Base-by-base conservation (phyloP, 2,329 filamentous ascomycete species). In the Xenosphaeropsis pyriputrescens region DNA sequence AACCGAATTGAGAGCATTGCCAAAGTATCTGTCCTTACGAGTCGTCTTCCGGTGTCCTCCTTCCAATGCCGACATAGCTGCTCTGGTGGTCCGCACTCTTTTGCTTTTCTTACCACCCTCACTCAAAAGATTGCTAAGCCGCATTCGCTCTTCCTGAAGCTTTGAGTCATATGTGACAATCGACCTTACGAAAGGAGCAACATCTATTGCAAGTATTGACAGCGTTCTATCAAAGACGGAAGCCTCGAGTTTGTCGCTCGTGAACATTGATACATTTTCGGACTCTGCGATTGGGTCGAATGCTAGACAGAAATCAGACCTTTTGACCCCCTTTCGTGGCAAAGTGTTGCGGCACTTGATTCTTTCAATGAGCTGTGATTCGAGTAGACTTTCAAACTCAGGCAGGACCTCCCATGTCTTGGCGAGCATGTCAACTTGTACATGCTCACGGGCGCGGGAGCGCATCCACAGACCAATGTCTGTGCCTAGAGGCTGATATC, bases 141-240 rank as follows among this genome's bases (percentile, higher is more conserved):
- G 68, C 6, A 72, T 54, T 9, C 85, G 72, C 45, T 85, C 73
- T 43, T 74, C 64, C 50, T 85, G 79, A 1, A 91, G 68, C 1
- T 66, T 67, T 15, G 75, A 62, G 48, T 96, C 89, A 51, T 79
- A 82, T 0, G 76, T 67, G 2, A 89, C 76, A 42, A 98, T 96
- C 29, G 70, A 68, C 9, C 93, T 81, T n/a, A 96, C 72, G 55
- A 85, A 96, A 0, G 93, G 91, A 0, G 86, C 88, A 2, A 96
- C 65, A 45, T 98, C 91, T 11, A 79, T 62, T 0, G 72, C 68
- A 22, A 94, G 73, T 15, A 78, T 63, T 1, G 58, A 55, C 48
- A 81, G 61, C 0, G 75, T 75, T 32, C 82, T 74, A 49, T 94
- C 85, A 46, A 94, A 85, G 0, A 80, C 75, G 0, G 84, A 88